Percentiles rank a stretch among this genome's conserved stretches.
phyloP scores from a whole-genome alignment of 2,329 filamentous ascomycete species.

The Arthrobotrys pseudoclavata region DNA sequence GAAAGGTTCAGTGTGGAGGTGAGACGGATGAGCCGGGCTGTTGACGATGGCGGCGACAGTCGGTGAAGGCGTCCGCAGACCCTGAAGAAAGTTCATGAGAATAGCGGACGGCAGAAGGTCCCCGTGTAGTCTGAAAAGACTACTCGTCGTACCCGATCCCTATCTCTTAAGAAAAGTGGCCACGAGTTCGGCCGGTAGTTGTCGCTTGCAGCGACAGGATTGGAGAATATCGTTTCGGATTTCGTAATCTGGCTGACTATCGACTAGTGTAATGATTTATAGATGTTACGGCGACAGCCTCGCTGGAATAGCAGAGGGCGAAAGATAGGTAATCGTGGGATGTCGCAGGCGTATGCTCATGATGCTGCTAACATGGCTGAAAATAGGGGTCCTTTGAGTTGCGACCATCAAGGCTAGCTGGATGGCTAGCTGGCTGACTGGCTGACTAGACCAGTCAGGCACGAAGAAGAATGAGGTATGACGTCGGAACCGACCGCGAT shows the following conservation, averaged over 20 bases:
- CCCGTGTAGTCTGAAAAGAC: conserved; percentile 21
- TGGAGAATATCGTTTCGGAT: not conserved
- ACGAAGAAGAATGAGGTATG: conserved; percentile 38
- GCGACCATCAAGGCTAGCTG: conserved; percentile 34
- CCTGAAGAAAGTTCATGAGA: conserved; percentile 57
- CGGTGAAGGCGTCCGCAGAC: conserved; percentile 49
- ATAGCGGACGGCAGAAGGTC: not conserved
- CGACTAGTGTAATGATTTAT: not conserved
- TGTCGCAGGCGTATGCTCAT: conserved; percentile 38
- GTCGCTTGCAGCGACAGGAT: not conserved
- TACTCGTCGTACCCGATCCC: conserved; percentile 22
- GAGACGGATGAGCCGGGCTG: conserved; percentile 51
- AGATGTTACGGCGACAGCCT: conserved; percentile 32
- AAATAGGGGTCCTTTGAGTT: conserved; percentile 19
- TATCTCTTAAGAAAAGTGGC: conserved; percentile 2
- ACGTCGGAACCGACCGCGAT: conserved; percentile 46
- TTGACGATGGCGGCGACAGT: conserved; percentile 55
- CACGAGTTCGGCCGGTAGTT: conserved; percentile 1
- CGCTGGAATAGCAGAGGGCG: conserved; percentile 24
- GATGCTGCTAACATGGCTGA: conserved; percentile 27
- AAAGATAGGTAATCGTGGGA: conserved; percentile 16
- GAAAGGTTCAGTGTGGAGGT: conserved; percentile 45
- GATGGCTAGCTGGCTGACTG: not conserved
- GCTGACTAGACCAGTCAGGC: conserved; percentile 19
- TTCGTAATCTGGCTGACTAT: conserved; percentile 5